Evolutionary conservation across 176 grass and related monocot genomes (phyloP), one percentile per base, ranked within the genome.

Genomic region (Areca catechu): DNA sequence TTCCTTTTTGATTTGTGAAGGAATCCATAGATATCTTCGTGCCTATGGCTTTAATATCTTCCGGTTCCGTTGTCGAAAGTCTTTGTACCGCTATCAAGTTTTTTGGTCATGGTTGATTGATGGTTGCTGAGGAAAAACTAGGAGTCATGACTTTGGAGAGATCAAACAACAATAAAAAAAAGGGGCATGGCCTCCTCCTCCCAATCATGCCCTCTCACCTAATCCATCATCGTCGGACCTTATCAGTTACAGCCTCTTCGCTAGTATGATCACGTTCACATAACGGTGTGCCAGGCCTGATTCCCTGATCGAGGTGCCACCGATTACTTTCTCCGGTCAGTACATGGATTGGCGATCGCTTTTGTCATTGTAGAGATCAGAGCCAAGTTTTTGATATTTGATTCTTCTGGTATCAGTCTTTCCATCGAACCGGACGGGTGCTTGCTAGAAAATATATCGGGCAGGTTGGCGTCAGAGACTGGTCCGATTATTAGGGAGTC

Each of bases 201-300:
- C n/a, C n/a, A n/a, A n/a, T n/a, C n/a, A n/a, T n/a, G n/a, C n/a
- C n/a, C n/a, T n/a, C n/a, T n/a, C 10, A 1, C 60, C 61, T 15
- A 70, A 19, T 12, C 19, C 48, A 60, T 62, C 57, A 12, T 48
- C 22, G 54, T 61, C n/a, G 71, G 30, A 78, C 48, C 48, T 25
- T 51, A 57, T 53, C 20, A 24, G 29, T 16, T 84, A 66, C 56
- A 96, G 23, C 22, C 68, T 84, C 49, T 84, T 56, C 0, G 71
- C 86, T n/a, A 49, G 61, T 19, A 76, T 4, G 37, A 96, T 84
- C 50, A 96, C 65, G 47, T 96, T 90, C 29, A 86, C 86, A 58
- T 90, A 96, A 0, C 60, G 71, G 21, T 72, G 28, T 15, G 88
- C 76, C 74, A 90, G 76, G 47, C 83, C 86, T 10, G 86, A 77